A percentile compares a stretch with the other conserved stretches of the same genome.
phyloP scores from a whole-genome alignment of 2,329 filamentous ascomycete species.

The Trichoderma cornu-damae region DNA sequence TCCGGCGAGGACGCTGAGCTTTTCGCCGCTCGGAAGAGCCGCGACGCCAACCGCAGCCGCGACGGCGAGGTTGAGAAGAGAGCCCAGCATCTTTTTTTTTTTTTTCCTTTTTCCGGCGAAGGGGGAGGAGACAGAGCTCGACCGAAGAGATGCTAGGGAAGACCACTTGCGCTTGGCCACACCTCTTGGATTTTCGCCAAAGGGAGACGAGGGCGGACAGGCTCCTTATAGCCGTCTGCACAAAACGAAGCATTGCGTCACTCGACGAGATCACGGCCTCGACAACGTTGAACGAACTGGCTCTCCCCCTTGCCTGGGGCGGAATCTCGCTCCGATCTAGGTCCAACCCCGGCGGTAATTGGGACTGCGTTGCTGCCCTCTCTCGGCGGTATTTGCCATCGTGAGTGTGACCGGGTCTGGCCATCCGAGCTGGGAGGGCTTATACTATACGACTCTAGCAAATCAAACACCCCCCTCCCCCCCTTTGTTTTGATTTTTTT shows the following conservation, averaged over 20 bases:
- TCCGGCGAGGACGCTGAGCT: conserved; percentile 4
- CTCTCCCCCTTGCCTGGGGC: background rate
- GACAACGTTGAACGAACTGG: background rate
- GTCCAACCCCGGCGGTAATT: conserved; percentile 14
- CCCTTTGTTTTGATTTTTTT: too few relatives aligned
- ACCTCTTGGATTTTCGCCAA: background rate
- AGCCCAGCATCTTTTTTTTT: conserved; percentile 13
- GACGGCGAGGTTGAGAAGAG: conserved; percentile 13
- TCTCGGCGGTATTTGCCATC: conserved; percentile 11
- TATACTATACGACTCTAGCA: background rate
- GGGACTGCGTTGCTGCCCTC: background rate
- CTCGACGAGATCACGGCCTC: background rate
- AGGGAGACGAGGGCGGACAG: background rate
- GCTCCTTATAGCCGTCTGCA: conserved; percentile 1
- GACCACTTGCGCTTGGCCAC: conserved; percentile 14
- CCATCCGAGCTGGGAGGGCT: background rate
- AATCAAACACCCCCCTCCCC: background rate
- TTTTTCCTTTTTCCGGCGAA: too few relatives aligned
- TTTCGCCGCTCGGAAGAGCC: conserved; percentile 12
- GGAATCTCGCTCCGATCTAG: conserved; percentile 16
- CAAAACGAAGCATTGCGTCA: conserved; percentile 2
- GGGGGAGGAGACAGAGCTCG: background rate
- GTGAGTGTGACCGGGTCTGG: background rate
- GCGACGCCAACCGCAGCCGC: conserved; percentile 13
- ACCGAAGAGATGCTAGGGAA: background rate